Conservation (phyloP, 257 asterid species). For the Sherardia arvensis region DNA sequence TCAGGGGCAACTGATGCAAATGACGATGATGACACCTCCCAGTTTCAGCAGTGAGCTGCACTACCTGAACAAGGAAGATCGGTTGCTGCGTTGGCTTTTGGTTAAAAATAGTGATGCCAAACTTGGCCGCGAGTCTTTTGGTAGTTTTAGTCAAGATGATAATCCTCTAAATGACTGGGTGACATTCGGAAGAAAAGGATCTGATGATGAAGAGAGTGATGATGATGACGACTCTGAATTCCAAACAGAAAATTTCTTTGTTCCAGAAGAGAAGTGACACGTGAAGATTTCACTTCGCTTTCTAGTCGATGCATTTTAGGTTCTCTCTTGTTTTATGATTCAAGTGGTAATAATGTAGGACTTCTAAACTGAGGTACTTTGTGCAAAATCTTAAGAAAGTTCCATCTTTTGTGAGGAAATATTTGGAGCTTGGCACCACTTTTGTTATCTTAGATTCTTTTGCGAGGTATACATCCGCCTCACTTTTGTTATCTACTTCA, state of each 20-base stretch:
- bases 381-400: background rate
- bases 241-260: background rate
- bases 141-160: conserved; percentile 8
- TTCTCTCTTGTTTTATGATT: background rate
- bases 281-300: background rate
- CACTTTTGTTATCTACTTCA: background rate
- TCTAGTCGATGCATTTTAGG: background rate
- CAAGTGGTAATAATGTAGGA: background rate
- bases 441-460: too few species aligned
- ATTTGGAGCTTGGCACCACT: background rate
- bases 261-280: background rate
- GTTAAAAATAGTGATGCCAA: conserved; percentile 55
- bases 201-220: conserved; percentile 19
- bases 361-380: background rate
- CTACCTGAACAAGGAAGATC: conserved; percentile 79
- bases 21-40: conserved; percentile 91
- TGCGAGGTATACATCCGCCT: background rate
- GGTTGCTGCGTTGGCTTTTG: conserved; percentile 75
- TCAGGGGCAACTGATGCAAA: conserved; percentile 59
- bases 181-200: conserved; percentile 11
- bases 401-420: background rate
- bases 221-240: conserved; percentile 17
- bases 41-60: conserved; percentile 53
- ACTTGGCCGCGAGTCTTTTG: conserved; percentile 18
- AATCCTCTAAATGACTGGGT: conserved; percentile 22